phyloP scores from a whole-genome alignment of 805 yeast genomes.

The Saccharomycopsis capsularis region DNA sequence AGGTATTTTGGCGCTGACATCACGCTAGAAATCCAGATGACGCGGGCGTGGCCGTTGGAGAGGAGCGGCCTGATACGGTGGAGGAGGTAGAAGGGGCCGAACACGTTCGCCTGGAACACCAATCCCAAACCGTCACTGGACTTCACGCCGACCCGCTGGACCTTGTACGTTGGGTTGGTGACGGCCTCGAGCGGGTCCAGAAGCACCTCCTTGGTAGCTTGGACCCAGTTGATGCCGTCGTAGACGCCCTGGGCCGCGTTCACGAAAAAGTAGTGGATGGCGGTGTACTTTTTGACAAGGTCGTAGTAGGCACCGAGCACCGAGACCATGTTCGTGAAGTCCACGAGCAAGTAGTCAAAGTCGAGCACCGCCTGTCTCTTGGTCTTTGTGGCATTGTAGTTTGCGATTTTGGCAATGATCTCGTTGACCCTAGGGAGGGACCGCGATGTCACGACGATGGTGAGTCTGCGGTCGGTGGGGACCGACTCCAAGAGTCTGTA shows the following conservation, averaged over 20 bases:
- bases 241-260: slow-evolving; percentile 90
- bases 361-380: slow-evolving; percentile 56
- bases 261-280: slow-evolving; percentile 71
- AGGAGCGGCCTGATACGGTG: slow-evolving; percentile 56
- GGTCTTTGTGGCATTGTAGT: slow-evolving; percentile 32
- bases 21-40: slow-evolving; percentile 81
- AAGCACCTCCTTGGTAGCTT: slow-evolving; percentile 62
- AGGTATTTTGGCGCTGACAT: slow-evolving; percentile 73
- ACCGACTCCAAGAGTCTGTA: slow-evolving; percentile 62
- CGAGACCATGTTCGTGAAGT: slow-evolving; percentile 85
- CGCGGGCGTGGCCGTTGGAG: slow-evolving; percentile 43
- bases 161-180: slow-evolving; percentile 82
- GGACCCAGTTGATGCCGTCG: slow-evolving; percentile 79
- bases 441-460: slow-evolving; percentile 83
- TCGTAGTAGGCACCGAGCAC: slow-evolving; percentile 70
- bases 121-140: slow-evolving; percentile 77
- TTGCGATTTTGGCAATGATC: slow-evolving; percentile 53
- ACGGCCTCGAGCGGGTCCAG: slow-evolving; percentile 69
- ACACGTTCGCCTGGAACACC: slow-evolving; percentile 93
- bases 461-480: slow-evolving; percentile 49
- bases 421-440: slow-evolving; percentile 80
- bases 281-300: slow-evolving; percentile 51
- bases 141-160: slow-evolving; percentile 71
- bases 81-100: slow-evolving; percentile 85
- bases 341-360: slow-evolving; percentile 85